These are phyloP conservation scores for Lasiodiplodia hormozganensis DNA, from an alignment of 2,329 filamentous ascomycete genomes.

Conservation along the genomic window DNA sequence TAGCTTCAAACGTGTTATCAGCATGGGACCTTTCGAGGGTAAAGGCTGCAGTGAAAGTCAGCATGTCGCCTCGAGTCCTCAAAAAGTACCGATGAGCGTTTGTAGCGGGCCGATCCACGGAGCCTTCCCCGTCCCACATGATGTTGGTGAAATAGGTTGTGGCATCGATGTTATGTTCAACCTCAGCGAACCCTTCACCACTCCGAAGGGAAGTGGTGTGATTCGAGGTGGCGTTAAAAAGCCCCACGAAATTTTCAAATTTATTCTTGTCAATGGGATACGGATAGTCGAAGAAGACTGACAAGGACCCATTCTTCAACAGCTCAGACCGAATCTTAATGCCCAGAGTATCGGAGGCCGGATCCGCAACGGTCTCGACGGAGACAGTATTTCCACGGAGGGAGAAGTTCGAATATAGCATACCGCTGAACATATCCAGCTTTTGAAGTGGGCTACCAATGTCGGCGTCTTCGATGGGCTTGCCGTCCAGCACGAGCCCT, in stretches of 20 bases:
- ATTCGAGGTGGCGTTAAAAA: conserved; percentile 56
- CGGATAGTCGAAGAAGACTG: conserved; percentile 62
- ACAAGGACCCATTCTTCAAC: conserved; percentile 47
- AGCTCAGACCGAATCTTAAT: conserved; percentile 53
- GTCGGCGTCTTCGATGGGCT: conserved; percentile 31
- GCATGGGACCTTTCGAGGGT: conserved; percentile 34
- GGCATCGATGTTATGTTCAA: conserved; percentile 53
- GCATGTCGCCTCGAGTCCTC: conserved; percentile 36
- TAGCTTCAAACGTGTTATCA: conserved; percentile 33
- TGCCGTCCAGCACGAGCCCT: conserved; percentile 52
- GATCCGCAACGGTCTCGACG: conserved; percentile 56
- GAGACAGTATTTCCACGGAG: conserved; percentile 49
- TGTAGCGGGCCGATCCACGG: conserved; percentile 43
- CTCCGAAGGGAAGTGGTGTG: conserved; percentile 51
- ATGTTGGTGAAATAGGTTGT: conserved; percentile 53
- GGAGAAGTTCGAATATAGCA: conserved; percentile 53
- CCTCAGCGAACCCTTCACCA: conserved; percentile 43
- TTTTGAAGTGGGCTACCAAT: conserved; percentile 40
- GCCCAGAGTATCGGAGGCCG: conserved; percentile 55
- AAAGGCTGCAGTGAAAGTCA: conserved; percentile 39
- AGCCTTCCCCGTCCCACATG: conserved; percentile 46
- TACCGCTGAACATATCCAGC: conserved; percentile 58
- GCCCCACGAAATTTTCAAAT: conserved; percentile 62
- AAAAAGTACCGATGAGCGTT: conserved; percentile 56
- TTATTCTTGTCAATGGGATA: conserved; percentile 57